These are phyloP conservation scores for Plasmodium billcollinsi DNA, from an alignment of 169 alveolate species.

Conservation along the genomic window DNA sequence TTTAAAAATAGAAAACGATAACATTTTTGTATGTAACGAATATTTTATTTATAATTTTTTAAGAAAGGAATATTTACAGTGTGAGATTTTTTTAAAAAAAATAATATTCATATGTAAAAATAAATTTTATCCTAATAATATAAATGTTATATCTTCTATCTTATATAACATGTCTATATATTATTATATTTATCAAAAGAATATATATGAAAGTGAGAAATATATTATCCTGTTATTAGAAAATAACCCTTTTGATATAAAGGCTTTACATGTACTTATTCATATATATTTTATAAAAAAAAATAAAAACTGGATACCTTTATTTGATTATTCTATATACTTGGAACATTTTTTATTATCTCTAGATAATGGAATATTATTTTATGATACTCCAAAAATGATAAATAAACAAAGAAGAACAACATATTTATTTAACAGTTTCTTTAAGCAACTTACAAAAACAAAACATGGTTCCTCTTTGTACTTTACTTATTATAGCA, in stretches of 20 bases:
- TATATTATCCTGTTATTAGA: constrained; percentile 17
- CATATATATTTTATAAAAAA: constrained; percentile 28
- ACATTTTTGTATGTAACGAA: constrained; percentile 48
- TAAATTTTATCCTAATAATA: background rate
- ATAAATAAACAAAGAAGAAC: no score
- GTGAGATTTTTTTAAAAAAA: constrained; percentile 20
- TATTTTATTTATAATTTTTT: constrained; percentile 42
- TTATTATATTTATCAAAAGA: constrained; percentile 29
- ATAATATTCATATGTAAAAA: constrained; percentile 1
- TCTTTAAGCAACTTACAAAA: constrained; percentile 7
- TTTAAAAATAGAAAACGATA: constrained; percentile 22
- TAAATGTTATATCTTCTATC: constrained; percentile 8
- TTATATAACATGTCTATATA: constrained; percentile 36
- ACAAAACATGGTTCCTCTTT: background rate
- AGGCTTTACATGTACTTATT: constrained; percentile 29
- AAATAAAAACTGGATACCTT: constrained; percentile 35
- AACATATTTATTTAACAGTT: constrained; percentile 11
- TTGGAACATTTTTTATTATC: constrained; percentile 16
- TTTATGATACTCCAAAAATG: no score
- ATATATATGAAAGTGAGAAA: constrained; percentile 39
- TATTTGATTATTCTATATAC: constrained; percentile 52
- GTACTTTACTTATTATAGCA: constrained; percentile 9
- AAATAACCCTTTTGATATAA: constrained; percentile 45
- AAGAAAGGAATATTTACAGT: constrained; percentile 25
- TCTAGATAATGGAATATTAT: background rate